Base-by-base conservation (phyloP, 257 asterid species). In the Rauvolfia tetraphylla region DNA sequence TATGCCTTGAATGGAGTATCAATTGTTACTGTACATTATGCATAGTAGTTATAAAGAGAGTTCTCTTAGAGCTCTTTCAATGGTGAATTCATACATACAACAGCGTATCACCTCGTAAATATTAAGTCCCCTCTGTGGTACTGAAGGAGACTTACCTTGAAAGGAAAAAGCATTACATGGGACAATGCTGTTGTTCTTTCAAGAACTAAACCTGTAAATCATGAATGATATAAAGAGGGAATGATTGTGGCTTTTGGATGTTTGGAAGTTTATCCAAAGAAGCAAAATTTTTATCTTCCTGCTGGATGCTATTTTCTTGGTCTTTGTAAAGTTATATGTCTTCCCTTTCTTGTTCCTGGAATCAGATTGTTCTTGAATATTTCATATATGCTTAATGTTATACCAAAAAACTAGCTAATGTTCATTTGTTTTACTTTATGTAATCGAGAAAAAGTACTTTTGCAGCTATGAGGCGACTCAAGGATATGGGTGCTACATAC, bases 381-480 rank as follows among this genome's bases (percentile, higher is more conserved):
- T 38, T 22, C 3, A 38, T 3, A 38, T 0, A 51, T 2, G 57
- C 23, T 51, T 18, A 17, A 51, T 51, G 57, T 51, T 15, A 13
- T 11, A 23, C 17, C 33, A 15, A 29, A 29, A 9, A 34, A 22
- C 44, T 23, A 7, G 51, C 9, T 41, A 25, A 5, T 65, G 51
- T 36, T 22, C 11, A 56, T 73, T 17, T 29, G 51, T 11, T 68
- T 54, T 41, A 17, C 61, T 56, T 77, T 5, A 53, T 62, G 6
- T 29, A 67, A 39, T 66, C 31, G 61, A 61, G 8, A 14, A n/a
- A 0, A 27, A 33, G 34, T 44, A 31, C 33, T 53, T 73, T 73
- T 66, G 80, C 92, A 95, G 99, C 99, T 84, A 83, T 95, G 89
- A 90, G 83, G 86, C 89, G 94, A 81, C 97, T 95, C 31, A 85